Evolutionary conservation across 2,329 filamentous ascomycete species (phyloP).

Genomic region (Cadophora malorum): DNA sequence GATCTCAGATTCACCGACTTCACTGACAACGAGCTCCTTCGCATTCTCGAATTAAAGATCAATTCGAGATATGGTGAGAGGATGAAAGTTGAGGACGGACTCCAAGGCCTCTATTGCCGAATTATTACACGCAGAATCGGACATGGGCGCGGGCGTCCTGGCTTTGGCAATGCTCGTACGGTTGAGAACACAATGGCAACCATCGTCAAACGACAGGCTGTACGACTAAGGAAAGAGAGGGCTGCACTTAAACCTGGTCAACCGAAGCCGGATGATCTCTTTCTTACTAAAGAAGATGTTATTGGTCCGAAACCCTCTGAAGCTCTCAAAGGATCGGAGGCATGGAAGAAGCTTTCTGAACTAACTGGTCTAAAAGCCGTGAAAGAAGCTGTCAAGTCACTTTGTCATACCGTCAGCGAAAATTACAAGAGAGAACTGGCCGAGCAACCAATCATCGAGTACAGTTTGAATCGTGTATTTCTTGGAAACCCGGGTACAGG

Average conservation of each 20-base stretch:
- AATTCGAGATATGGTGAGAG: slow-evolving; percentile 56
- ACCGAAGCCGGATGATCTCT: slow-evolving; percentile 59
- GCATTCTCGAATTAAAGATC: slow-evolving; percentile 64
- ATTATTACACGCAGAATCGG: slow-evolving; percentile 69
- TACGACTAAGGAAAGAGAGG: too few relatives aligned
- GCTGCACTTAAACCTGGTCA: too few relatives aligned
- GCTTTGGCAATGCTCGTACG: slow-evolving; percentile 76
- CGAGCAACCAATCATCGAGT: slow-evolving; percentile 64
- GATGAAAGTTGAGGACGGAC: slow-evolving; percentile 67
- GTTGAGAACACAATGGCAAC: slow-evolving; percentile 70
- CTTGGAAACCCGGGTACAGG: slow-evolving; percentile 76
- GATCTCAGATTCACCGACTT: slow-evolving; percentile 74
- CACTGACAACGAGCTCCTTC: slow-evolving; percentile 65
- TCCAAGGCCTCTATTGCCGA: slow-evolving; percentile 65
- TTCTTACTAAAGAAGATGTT: slow-evolving; percentile 70
- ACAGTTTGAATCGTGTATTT: slow-evolving; percentile 72
- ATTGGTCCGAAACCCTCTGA: slow-evolving; percentile 70
- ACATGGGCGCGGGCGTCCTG: slow-evolving; percentile 64
- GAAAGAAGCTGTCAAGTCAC: slow-evolving; percentile 62
- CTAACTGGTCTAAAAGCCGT: slow-evolving; percentile 67
- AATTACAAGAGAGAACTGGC: slow-evolving; percentile 72
- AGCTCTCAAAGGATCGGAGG: too few relatives aligned
- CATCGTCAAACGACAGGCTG: slow-evolving; percentile 60
- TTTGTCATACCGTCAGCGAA: slow-evolving; percentile 65
- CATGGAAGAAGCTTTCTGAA: slow-evolving; percentile 62